A percentile compares a stretch with the other conserved stretches of the same genome.
These are phyloP conservation scores for Cyclotella choctawhatcheeana DNA, from an alignment of 108 stramenopile species.

Conservation along the genomic window DNA sequence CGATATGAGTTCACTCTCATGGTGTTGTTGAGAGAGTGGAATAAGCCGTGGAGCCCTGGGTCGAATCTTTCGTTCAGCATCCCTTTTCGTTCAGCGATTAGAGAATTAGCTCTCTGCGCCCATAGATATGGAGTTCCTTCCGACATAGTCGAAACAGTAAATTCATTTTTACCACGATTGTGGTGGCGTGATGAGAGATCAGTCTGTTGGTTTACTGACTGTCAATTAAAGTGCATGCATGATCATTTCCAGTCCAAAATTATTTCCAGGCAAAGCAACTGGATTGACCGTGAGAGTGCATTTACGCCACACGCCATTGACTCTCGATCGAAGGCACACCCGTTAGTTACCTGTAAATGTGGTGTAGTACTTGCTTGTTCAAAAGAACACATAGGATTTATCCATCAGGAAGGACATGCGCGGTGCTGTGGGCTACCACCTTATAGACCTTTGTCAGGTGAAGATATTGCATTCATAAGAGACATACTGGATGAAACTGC, in stretches of 20 bases:
- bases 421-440: slow-evolving; percentile 50
- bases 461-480: slow-evolving; percentile 36
- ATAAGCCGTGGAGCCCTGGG: slow-evolving; percentile 54
- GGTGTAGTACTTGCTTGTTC: slow-evolving; percentile 39
- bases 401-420: slow-evolving; percentile 49
- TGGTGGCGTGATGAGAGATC: slow-evolving; percentile 60
- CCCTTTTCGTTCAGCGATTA: slow-evolving; percentile 37
- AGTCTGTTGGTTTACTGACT: slow-evolving; percentile 50
- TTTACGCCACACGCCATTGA: neutral
- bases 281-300: slow-evolving; percentile 10
- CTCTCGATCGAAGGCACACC: neutral
- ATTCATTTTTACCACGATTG: slow-evolving; percentile 49
- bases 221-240: slow-evolving; percentile 24
- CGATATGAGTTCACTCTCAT: slow-evolving; percentile 54
- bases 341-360: slow-evolving; percentile 37
- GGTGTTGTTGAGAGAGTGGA: slow-evolving; percentile 49
- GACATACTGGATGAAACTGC: slow-evolving; percentile 42
- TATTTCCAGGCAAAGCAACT: slow-evolving; percentile 22
- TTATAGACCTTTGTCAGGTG: slow-evolving; percentile 34
- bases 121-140: slow-evolving; percentile 51
- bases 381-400: slow-evolving; percentile 42
- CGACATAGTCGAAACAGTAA: slow-evolving; percentile 42
- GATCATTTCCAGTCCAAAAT: slow-evolving; percentile 23
- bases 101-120: slow-evolving; percentile 43
- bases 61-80: slow-evolving; percentile 44